Base-by-base conservation (phyloP, 129 eudicot genomes). In the Lonicera japonica region DNA sequence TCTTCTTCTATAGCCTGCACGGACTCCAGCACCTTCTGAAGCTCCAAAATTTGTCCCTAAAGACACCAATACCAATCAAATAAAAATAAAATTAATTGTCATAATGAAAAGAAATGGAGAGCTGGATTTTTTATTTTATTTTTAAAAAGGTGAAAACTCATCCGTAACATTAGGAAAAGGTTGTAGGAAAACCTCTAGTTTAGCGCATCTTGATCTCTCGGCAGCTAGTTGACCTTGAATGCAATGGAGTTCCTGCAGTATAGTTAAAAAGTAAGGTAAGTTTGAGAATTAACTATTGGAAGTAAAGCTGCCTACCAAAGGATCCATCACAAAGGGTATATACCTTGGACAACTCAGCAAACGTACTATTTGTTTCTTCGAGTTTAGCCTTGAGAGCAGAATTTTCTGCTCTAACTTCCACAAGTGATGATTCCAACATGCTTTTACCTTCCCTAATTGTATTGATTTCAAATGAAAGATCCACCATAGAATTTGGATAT, bases 171-270 rank as follows among this genome's bases (percentile, higher is more conserved):
- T 18, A 55, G 21, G 52, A 46, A n/a, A 63, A 69, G 68, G 18
- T 64, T n/a, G n/a, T n/a, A n/a, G n/a, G 23, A 34, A 56, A 54
- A 90, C 98, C 99, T 94, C 99, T 18, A 94, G 82, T 58, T 79
- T 82, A 70, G 84, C 86, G 57, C 99, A 94, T 94, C 99, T 80
- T 73, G 95, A 94, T 79, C 87, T 83, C 80, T 94, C 99, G 59
- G 85, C 77, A 39, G 75, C 82, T 63, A 94, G 80, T 70, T 94
- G 99, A 54, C 76, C 82, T 77, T 88, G 89, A 76, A 88, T 89
- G 54, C 95, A 94, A n/a, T 68, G 82, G 64, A 94, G 80, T 70
- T 94, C 99, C 98, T 91, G 79, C 58, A 79, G 67, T 43, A 61
- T 15, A 21, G 47, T 4, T 17, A 55, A 66, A 51, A 43, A 8